Conservation (phyloP, 192 early-diverging fungal genomes). For the Neocallimastix lanati region DNA sequence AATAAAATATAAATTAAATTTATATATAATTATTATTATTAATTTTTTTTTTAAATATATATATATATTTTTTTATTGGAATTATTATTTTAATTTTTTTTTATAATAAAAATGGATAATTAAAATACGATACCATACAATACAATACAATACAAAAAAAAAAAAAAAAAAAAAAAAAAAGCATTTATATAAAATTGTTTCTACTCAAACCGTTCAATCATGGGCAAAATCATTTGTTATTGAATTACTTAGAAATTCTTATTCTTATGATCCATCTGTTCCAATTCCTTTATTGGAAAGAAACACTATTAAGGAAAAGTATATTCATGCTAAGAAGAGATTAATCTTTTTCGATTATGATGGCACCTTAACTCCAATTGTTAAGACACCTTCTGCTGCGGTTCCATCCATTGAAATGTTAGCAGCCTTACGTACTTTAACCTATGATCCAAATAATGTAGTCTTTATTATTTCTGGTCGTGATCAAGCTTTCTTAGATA, state of each 20-base stretch:
- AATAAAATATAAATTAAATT: no score
- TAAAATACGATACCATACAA: no score
- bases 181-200: slow-evolving; percentile 65
- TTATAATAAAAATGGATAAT: no score
- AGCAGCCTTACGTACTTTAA: slow-evolving; percentile 43
- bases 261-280: not conserved
- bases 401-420: slow-evolving; percentile 70
- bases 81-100: no score
- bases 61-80: no score
- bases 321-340: slow-evolving; percentile 42
- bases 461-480: slow-evolving; percentile 86
- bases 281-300: slow-evolving; percentile 28
- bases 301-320: slow-evolving; percentile 14
- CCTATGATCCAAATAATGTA: slow-evolving; percentile 58
- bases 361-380: slow-evolving; percentile 84
- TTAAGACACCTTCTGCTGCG: slow-evolving; percentile 61
- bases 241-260: slow-evolving; percentile 23
- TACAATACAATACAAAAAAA: no score
- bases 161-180: no score
- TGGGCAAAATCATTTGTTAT: slow-evolving; percentile 74
- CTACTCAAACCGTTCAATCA: slow-evolving; percentile 57
- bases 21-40: no score
- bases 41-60: no score
- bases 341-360: slow-evolving; percentile 93
- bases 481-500: slow-evolving; percentile 63